Base-by-base conservation (phyloP, 2,329 filamentous ascomycete species). In the Fusarium verrucosum region DNA sequence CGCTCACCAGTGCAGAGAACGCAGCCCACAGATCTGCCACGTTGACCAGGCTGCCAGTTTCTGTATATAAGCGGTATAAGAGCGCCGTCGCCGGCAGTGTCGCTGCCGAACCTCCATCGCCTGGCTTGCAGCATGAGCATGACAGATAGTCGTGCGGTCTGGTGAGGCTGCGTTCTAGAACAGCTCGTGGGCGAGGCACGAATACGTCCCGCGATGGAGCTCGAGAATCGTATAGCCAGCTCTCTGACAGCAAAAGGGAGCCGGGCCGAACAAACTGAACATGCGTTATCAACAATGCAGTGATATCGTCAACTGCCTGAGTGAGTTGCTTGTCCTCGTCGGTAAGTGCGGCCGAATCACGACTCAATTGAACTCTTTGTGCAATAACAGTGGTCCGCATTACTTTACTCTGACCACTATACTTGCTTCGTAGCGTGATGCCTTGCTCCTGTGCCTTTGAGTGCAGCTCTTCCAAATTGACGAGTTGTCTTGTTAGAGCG, bases 21-120 rank as follows among this genome's bases (percentile, higher is more conserved):
- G 92, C 91, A 13, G 87, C 85, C 90, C 91, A 94, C 42, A 95
- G 75, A 78, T 96, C 92, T 28, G 87, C 89, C 44, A 90, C 87
- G 69, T 95, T 95, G 75, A 95, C 88, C 57, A 94, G 79, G 10
- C 84, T 85, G 0, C 91, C 91, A 0, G 90, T 89, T 74, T 96
- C 92, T 14, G 90, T 81, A 74, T 94, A 94, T 44, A 95, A 79
- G 69, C 91, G 90, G 72, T 94, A 95, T 23, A 95, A 72, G 28
- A 94, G 87, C 2, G 90, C 85, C 7, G 90, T 90, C 2, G 89
- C 82, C 5, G 91, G 92, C 51, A 92, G 80, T 2, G 85, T 89
- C 3, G 87, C 78, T 36, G 83, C 81, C 10, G 90, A 76, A 1
- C 83, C 82, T 20, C 80, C 81, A 37, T 78, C 72, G 11, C 77